Evolutionary conservation across 192 early-diverging fungal genomes (phyloP), one percentile per base, ranked within the genome.

Genomic region (Helicostylum pulchrum): DNA sequence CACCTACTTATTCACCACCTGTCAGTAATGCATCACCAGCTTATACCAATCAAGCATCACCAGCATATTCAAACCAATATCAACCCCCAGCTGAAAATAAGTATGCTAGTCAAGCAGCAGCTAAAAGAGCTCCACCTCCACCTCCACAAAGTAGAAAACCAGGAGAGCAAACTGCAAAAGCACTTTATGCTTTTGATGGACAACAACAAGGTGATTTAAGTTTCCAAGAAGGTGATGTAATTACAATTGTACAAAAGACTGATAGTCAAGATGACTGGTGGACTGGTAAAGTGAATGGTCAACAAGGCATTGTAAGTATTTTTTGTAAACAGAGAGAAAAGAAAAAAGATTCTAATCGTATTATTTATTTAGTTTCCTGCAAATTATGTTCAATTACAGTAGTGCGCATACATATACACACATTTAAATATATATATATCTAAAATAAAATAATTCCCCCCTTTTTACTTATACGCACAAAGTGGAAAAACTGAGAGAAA

Each of bases 231-330:
- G 73, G 73, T n/a, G 78, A 80, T 55, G 42, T 74, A 0, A 80
- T 80, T 68, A 74, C 70, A 26, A 67, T 80, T 14, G 39, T 67
- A 17, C 60, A 80, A n/a, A 77, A 70, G 47, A 71, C 65, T n/a
- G 66, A 77, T 42, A 77, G 75, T 3, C 53, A 56, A 23, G 74
- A 80, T 45, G 72, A 71, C 53, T 80, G 78, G 78, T 79, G 78
- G 78, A 55, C 69, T 26, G 78, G 78, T 10, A 70, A 61, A 47
- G 20, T 74, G 7, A 43, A 63, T 54, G 51, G 44, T 30, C 17
- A 62, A 54, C 48, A 58, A 43, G 71, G 71, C 4, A 49, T 64
- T 1, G 70, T 72, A 72, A 72, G 70, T 72, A 9, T 20, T 32
- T 4, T 23, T 34, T 65, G 9, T 54, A 26, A 9, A 51, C 54